Evolutionary conservation across 805 yeast species (phyloP).

Genomic region (Kodamaea leandrae): DNA sequence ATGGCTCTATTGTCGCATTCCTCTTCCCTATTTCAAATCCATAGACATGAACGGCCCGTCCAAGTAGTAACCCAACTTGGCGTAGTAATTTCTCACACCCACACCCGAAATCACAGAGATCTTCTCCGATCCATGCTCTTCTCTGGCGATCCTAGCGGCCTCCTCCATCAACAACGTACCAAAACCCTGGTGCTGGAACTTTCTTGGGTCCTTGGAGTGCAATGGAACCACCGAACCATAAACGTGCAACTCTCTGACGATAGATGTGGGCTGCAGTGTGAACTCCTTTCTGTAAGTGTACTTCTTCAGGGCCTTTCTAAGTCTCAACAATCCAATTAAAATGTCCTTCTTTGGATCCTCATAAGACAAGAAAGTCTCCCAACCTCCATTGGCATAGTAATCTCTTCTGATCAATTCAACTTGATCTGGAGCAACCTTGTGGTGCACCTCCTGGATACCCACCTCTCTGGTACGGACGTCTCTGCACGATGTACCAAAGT

Average conservation of each 20-base stretch:
- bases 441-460: conserved; percentile 97
- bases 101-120: conserved; percentile 95
- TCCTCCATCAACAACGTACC: conserved; percentile 98
- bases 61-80: conserved; percentile 81
- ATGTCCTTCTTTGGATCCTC: conserved; percentile 98
- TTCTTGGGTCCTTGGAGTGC: conserved; percentile 94
- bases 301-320: conserved; percentile 84
- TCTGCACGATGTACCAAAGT: conserved; percentile 92
- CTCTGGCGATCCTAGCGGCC: conserved; percentile 92
- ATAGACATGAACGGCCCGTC: conserved; percentile 99
- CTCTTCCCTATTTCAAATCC: conserved; percentile 7
- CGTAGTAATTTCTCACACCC: conserved; percentile 95
- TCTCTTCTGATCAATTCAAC: conserved; percentile 94
- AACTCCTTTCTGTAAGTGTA: conserved; percentile 91
- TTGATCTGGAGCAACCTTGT: conserved; percentile 94
- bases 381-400: conserved; percentile 95
- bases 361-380: conserved; percentile 95
- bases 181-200: conserved; percentile 98
- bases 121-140: conserved; percentile 90
- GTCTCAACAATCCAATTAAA: conserved; percentile 82
- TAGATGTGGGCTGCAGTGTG: conserved; percentile 77
- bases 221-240: conserved; percentile 97
- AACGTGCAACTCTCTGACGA: conserved; percentile 96
- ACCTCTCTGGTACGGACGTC: conserved; percentile 98
- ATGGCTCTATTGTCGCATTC: not conserved